Conservation (phyloP, 1,284 basidiomycete species). For the Caloboletus firmus region DNA sequence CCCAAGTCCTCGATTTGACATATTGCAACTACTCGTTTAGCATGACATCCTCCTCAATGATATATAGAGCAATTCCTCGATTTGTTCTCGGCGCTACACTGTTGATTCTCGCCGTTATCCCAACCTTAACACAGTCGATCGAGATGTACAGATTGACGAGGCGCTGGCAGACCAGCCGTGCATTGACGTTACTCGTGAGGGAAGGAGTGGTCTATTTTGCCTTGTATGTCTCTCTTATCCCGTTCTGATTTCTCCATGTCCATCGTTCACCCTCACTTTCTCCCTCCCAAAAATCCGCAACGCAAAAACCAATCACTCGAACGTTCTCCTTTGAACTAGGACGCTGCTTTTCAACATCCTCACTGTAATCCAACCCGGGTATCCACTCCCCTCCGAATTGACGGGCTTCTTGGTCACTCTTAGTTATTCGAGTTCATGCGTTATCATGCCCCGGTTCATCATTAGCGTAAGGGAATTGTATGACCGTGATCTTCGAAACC, state of each 20-base stretch:
- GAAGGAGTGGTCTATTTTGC: slow-evolving; percentile 20
- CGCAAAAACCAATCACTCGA: too few relatives aligned
- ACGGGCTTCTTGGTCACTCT: slow-evolving; percentile 2
- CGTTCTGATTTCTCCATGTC: background rate
- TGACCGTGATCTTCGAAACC: background rate
- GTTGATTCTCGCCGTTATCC: slow-evolving; percentile 9
- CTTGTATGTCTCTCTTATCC: slow-evolving; percentile 9
- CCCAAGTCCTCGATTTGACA: background rate
- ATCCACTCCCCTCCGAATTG: background rate
- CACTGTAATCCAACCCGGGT: background rate
- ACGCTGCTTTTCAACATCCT: slow-evolving; percentile 8
- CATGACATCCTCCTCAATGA: background rate
- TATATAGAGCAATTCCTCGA: slow-evolving; percentile 14
- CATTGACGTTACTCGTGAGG: slow-evolving; percentile 5
- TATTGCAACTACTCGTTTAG: slow-evolving; percentile 1
- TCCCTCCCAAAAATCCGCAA: too few relatives aligned
- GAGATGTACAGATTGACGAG: slow-evolving; percentile 14
- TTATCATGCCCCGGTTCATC: slow-evolving; percentile 18
- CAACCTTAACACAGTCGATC: slow-evolving; percentile 4
- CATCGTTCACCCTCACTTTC: background rate
- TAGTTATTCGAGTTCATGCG: slow-evolving; percentile 7
- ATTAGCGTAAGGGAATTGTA: slow-evolving; percentile 14
- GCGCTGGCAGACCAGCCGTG: slow-evolving; percentile 12
- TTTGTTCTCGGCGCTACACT: slow-evolving; percentile 2
- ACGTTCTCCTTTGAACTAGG: too few relatives aligned